Evolutionary conservation across 1,284 basidiomycete species (phyloP).

Genomic region (Trametes sp.): DNA sequence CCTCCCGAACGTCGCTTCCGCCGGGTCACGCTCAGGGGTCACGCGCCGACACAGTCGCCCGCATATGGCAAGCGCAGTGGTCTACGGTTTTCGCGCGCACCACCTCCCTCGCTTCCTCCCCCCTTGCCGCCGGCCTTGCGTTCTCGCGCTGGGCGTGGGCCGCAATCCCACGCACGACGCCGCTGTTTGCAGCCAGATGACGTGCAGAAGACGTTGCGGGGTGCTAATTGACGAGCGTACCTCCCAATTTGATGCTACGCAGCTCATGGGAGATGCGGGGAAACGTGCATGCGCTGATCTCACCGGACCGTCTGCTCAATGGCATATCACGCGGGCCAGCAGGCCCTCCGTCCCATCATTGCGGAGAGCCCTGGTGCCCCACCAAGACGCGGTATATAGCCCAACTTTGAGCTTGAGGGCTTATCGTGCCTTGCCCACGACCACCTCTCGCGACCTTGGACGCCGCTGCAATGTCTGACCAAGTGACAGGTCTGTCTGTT

Average conservation of each 20-base stretch:
- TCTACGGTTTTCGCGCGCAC: conserved; percentile 2
- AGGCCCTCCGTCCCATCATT: conserved; percentile 17
- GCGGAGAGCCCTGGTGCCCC: conserved; percentile 31
- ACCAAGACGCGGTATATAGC: conserved; percentile 26
- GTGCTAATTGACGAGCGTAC: neutral
- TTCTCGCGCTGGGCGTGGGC: conserved; percentile 6
- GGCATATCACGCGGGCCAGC: conserved; percentile 32
- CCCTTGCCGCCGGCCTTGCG: conserved; percentile 14
- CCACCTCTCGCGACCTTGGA: conserved; percentile 10
- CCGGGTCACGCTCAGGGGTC: conserved; percentile 23
- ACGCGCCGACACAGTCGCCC: conserved; percentile 22
- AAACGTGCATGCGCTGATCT: conserved; percentile 18
- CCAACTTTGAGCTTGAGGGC: conserved; percentile 5
- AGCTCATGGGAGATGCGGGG: conserved; percentile 7
- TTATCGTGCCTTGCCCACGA: conserved; percentile 24
- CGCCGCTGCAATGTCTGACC: conserved; percentile 35
- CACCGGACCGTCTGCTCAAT: conserved; percentile 22
- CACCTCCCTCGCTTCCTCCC: neutral
- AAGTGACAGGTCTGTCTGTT: conserved; percentile 47
- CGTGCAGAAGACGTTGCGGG: neutral
- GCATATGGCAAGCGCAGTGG: conserved; percentile 22
- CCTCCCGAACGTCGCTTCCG: conserved; percentile 7
- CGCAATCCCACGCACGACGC: neutral
- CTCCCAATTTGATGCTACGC: neutral
- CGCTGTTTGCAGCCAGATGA: neutral